Conservation (phyloP, 2,329 filamentous ascomycete genomes). For the Mariannaea elegans region DNA sequence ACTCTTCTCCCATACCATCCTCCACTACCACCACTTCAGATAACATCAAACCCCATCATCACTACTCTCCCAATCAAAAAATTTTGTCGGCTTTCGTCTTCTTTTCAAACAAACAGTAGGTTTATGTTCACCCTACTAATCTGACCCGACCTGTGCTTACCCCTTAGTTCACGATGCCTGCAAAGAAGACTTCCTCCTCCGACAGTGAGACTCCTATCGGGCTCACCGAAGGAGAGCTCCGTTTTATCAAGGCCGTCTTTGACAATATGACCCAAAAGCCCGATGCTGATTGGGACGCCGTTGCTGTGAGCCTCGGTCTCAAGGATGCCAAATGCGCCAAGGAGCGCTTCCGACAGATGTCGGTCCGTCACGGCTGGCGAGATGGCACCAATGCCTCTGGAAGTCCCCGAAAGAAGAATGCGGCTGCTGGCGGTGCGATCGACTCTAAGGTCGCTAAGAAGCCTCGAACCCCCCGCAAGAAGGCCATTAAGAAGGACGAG, state of each 20-base stretch:
- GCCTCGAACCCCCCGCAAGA: slow-evolving; percentile 43
- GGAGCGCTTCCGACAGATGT: slow-evolving; percentile 53
- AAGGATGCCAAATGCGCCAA: slow-evolving; percentile 54
- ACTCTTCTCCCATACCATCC: not conserved
- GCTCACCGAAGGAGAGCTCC: slow-evolving; percentile 47
- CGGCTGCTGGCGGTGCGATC: not conserved
- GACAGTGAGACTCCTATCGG: slow-evolving; percentile 33
- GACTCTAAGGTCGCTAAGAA: slow-evolving; percentile 46
- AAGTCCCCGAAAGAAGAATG: slow-evolving; percentile 43
- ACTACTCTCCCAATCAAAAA: not conserved
- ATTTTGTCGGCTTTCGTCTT: not conserved
- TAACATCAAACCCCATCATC: no score
- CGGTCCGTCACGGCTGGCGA: slow-evolving; percentile 52
- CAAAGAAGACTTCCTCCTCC: slow-evolving; percentile 41
- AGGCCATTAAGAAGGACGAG: slow-evolving; percentile 40
- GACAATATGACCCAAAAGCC: slow-evolving; percentile 52
- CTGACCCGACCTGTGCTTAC: no score
- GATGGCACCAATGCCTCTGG: slow-evolving; percentile 25
- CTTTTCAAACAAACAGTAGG: slow-evolving; percentile 14
- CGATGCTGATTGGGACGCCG: slow-evolving; percentile 51
- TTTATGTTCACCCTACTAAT: not conserved
- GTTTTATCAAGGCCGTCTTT: slow-evolving; percentile 53
- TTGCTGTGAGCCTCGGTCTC: slow-evolving; percentile 48
- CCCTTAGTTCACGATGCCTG: slow-evolving; percentile 39
- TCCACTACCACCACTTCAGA: not conserved